Percentiles rank a stretch among this genome's conserved stretches.
These are phyloP conservation scores for Oidium heveae DNA, from an alignment of 2,329 filamentous ascomycete species.

Conservation along the genomic window DNA sequence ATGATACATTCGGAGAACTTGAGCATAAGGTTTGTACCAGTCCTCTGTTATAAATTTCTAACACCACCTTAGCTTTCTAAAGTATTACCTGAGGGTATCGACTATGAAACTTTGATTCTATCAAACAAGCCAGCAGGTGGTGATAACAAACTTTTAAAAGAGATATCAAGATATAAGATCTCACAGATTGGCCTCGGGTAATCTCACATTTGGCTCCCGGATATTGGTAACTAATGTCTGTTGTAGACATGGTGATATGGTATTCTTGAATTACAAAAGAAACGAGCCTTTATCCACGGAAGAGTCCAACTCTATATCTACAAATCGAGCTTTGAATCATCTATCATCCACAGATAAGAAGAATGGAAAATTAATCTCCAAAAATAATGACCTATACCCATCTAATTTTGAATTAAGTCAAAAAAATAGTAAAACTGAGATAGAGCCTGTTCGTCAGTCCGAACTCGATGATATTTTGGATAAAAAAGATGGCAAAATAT, in stretches of 20 bases:
- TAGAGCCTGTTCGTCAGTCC: slow-evolving; percentile 65
- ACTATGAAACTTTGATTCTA: slow-evolving; percentile 31
- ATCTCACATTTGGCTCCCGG: not conserved
- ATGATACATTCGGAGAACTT: slow-evolving; percentile 44
- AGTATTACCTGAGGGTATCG: slow-evolving; percentile 34
- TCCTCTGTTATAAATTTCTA: not conserved
- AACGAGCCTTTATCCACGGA: slow-evolving; percentile 18
- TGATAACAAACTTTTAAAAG: slow-evolving; percentile 30
- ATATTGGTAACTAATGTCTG: not conserved
- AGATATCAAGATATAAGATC: slow-evolving; percentile 30
- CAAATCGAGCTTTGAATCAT: slow-evolving; percentile 10
- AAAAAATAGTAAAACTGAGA: no score
- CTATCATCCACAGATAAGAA: slow-evolving; percentile 34
- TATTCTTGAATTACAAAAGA: slow-evolving; percentile 63
- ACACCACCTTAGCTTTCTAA: slow-evolving; percentile 23
- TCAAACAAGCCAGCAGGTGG: slow-evolving; percentile 34
- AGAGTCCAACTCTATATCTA: slow-evolving; percentile 14
- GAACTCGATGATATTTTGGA: slow-evolving; percentile 69
- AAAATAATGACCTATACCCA: no score
- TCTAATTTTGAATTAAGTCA: no score
- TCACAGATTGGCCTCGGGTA: slow-evolving; percentile 35
- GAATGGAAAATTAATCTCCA: slow-evolving; percentile 37
- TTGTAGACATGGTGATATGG: slow-evolving; percentile 61
- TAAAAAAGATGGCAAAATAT: slow-evolving; percentile 71
- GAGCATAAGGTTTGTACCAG: slow-evolving; percentile 21